These are phyloP conservation scores for Theobroma cacao DNA, from an alignment of 345 rosid species.

Conservation along the genomic window DNA sequence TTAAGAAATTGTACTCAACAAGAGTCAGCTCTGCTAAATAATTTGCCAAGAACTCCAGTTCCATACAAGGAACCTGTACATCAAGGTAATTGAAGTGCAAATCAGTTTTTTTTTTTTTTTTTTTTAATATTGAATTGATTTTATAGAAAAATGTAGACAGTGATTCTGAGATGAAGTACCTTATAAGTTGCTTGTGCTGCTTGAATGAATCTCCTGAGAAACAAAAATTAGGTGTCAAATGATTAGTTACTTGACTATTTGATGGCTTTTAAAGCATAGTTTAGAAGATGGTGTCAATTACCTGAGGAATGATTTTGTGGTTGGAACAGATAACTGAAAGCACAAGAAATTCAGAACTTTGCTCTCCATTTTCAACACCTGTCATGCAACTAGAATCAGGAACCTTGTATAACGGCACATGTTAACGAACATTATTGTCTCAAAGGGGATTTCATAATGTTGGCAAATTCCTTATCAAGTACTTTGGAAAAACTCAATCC, in stretches of 20 bases:
- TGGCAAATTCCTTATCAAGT: neutral
- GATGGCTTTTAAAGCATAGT: neutral
- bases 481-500: neutral
- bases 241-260: neutral
- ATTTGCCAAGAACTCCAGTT: constrained; percentile 80
- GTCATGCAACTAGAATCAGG: constrained; percentile 33
- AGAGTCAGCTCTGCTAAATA: constrained; percentile 85
- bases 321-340: constrained; percentile 76
- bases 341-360: constrained; percentile 61
- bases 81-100: neutral
- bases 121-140: neutral
- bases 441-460: neutral
- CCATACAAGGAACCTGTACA: constrained; percentile 53
- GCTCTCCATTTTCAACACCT: constrained; percentile 91
- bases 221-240: constrained; percentile 6
- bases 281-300: constrained; percentile 25
- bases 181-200: constrained; percentile 74
- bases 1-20: constrained; percentile 67
- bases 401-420: constrained; percentile 20
- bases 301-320: constrained; percentile 89
- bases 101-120: constrained; percentile 4
- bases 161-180: constrained; percentile 37
- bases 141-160: neutral
- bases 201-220: constrained; percentile 77
- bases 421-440: neutral